phyloP scores from a whole-genome alignment of 208 protist species.

The Acanthamoeba pearcei region DNA sequence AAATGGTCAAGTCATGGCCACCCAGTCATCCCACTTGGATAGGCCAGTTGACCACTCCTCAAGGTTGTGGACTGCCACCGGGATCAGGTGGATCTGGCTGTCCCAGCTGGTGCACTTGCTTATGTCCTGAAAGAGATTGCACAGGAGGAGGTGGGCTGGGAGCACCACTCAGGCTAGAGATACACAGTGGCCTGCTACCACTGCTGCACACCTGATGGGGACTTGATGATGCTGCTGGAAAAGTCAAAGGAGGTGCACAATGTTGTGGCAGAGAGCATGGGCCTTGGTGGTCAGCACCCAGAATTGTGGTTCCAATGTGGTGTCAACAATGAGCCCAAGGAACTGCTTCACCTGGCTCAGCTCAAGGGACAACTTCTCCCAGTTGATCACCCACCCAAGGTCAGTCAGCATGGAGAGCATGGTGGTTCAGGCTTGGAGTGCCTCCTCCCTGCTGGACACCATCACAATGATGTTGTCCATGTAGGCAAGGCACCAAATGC shows the following conservation, averaged over 20 bases:
- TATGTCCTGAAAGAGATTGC: not conserved
- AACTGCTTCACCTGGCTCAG: not conserved
- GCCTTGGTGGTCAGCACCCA: not conserved
- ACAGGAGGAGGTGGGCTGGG: not conserved
- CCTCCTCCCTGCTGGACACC: no score
- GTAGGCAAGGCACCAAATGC: not conserved
- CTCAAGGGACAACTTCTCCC: not conserved
- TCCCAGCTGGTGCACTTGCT: not conserved
- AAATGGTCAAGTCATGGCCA: not conserved
- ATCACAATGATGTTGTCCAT: slow-evolving; percentile 1
- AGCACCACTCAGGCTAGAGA: not conserved
- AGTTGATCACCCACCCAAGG: no score
- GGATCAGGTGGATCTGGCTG: not conserved
- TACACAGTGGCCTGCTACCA: not conserved
- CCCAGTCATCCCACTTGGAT: not conserved
- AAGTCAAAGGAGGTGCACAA: no score
- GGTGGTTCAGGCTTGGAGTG: not conserved
- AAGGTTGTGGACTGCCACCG: not conserved
- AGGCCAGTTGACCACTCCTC: not conserved
- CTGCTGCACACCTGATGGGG: not conserved
- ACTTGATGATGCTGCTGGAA: not conserved
- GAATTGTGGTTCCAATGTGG: not conserved
- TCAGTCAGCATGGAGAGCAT: no score
- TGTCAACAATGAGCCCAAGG: not conserved
- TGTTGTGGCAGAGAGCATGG: not conserved